A percentile compares a stretch with the other conserved stretches of the same genome.
phyloP scores from a whole-genome alignment of 1,284 basidiomycete species.

The Tilletiaria anomala region DNA sequence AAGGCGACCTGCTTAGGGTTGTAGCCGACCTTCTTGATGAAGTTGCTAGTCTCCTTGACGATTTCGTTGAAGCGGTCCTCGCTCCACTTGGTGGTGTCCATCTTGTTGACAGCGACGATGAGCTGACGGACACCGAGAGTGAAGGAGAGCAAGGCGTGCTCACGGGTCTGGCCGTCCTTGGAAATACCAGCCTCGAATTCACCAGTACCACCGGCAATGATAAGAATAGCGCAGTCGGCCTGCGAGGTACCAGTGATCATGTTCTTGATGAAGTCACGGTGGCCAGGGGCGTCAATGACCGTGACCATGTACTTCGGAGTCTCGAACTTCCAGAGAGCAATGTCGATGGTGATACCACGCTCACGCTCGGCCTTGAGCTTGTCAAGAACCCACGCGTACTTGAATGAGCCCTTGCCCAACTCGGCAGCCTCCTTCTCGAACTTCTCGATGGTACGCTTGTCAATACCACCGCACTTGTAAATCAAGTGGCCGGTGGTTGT shows the following conservation, averaged over 20 bases:
- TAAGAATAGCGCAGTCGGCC: constrained; percentile 98
- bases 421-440: constrained; percentile 99
- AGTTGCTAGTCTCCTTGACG: constrained; percentile 94
- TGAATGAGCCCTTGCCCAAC: constrained; percentile 99
- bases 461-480: constrained; percentile 99
- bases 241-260: constrained; percentile 72
- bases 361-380: constrained; percentile 98
- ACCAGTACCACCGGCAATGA: constrained; percentile 97
- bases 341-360: constrained; percentile 99
- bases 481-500: constrained; percentile 99
- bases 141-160: constrained; percentile 99
- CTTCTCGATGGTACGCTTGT: constrained; percentile 99
- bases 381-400: constrained; percentile 95
- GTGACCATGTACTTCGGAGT: constrained; percentile 43
- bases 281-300: constrained; percentile 97
- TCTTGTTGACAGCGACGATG: constrained; percentile 99
- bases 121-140: constrained; percentile 99
- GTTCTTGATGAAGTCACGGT: constrained; percentile 99
- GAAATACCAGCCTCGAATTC: constrained; percentile 99
- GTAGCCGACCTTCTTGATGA: constrained; percentile 99
- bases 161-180: constrained; percentile 99
- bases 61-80: constrained; percentile 99
- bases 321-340: constrained; percentile 51
- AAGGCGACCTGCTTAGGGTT: constrained; percentile 98
- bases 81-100: constrained; percentile 98